A percentile compares a stretch with the other conserved stretches of the same genome.
phyloP scores from a whole-genome alignment of 2,329 filamentous ascomycete species.

The Sarocladium oryzae region DNA sequence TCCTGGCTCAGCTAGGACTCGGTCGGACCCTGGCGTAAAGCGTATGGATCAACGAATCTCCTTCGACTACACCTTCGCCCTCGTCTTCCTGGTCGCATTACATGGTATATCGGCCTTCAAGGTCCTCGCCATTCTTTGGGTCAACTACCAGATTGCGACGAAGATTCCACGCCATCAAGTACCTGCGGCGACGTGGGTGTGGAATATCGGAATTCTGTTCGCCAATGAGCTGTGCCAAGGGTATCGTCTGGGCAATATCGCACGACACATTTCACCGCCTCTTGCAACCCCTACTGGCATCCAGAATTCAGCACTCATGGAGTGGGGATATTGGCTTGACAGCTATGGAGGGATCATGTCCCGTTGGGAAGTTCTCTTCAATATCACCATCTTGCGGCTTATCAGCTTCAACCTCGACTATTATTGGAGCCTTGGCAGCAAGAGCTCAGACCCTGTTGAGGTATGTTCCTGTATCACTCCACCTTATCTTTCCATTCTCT shows the following conservation, averaged over 20 bases:
- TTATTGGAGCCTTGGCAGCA: conserved; percentile 76
- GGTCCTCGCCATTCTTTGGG: conserved; percentile 68
- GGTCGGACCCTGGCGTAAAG: conserved; percentile 38
- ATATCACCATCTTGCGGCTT: conserved; percentile 83
- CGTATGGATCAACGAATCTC: conserved; percentile 63
- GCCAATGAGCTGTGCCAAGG: conserved; percentile 80
- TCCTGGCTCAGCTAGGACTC: conserved; percentile 26
- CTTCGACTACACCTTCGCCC: conserved; percentile 78
- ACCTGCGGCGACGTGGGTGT: conserved; percentile 76
- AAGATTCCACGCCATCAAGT: conserved; percentile 63
- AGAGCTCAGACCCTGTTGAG: conserved; percentile 65
- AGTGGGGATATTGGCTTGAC: conserved; percentile 69
- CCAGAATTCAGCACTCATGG: conserved; percentile 30
- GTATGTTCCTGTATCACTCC: conserved; percentile 42
- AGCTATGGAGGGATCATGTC: conserved; percentile 74
- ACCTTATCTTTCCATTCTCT: conserved; percentile 31
- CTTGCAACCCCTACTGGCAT: neutral
- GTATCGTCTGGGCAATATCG: conserved; percentile 64
- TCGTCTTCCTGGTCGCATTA: conserved; percentile 69
- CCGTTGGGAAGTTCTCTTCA: conserved; percentile 97
- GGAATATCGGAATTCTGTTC: conserved; percentile 81
- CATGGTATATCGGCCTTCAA: conserved; percentile 85
- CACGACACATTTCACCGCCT: conserved; percentile 39
- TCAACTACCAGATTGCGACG: conserved; percentile 77
- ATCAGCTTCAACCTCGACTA: conserved; percentile 98